Percentiles rank a stretch among this genome's conserved stretches.
These are phyloP conservation scores for Wickerhamomyces ciferrii DNA, from an alignment of 805 yeast genomes.

Conservation along the genomic window DNA sequence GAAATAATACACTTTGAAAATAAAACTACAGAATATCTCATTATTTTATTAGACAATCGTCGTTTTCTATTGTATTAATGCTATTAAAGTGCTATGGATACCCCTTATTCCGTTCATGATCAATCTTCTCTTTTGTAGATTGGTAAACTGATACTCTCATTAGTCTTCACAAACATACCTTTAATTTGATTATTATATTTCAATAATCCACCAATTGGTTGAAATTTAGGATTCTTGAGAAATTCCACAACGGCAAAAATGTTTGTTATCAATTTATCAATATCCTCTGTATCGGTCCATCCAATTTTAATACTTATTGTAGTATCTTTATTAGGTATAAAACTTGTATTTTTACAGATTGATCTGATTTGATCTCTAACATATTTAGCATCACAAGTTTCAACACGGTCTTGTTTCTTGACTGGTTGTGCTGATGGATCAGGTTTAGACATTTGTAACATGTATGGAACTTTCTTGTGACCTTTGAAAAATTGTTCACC, in stretches of 20 bases:
- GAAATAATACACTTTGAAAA: too few relatives aligned
- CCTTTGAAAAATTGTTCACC: slow-evolving; percentile 59
- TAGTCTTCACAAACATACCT: slow-evolving; percentile 56
- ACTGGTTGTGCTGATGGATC: slow-evolving; percentile 22
- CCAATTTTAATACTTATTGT: slow-evolving; percentile 61
- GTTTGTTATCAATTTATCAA: slow-evolving; percentile 42
- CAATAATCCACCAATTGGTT: slow-evolving; percentile 57
- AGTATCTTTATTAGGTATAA: slow-evolving; percentile 58
- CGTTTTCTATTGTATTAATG: neutral
- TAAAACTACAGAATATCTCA: too few relatives aligned
- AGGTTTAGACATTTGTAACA: slow-evolving; percentile 49
- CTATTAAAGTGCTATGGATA: neutral
- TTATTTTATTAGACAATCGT: too few relatives aligned
- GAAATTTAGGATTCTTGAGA: slow-evolving; percentile 37
- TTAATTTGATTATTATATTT: slow-evolving; percentile 39
- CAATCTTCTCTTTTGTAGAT: slow-evolving; percentile 24
- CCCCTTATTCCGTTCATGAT: neutral
- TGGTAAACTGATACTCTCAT: slow-evolving; percentile 65
- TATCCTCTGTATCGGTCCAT: slow-evolving; percentile 35
- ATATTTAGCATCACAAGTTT: slow-evolving; percentile 59
- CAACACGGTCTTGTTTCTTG: slow-evolving; percentile 41
- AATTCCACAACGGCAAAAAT: slow-evolving; percentile 44
- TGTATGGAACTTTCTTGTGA: slow-evolving; percentile 61
- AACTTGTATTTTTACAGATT: slow-evolving; percentile 57
- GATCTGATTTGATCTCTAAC: slow-evolving; percentile 60